These are phyloP conservation scores for Myxozyma mucilagina DNA, from an alignment of 805 yeast species.

Conservation along the genomic window DNA sequence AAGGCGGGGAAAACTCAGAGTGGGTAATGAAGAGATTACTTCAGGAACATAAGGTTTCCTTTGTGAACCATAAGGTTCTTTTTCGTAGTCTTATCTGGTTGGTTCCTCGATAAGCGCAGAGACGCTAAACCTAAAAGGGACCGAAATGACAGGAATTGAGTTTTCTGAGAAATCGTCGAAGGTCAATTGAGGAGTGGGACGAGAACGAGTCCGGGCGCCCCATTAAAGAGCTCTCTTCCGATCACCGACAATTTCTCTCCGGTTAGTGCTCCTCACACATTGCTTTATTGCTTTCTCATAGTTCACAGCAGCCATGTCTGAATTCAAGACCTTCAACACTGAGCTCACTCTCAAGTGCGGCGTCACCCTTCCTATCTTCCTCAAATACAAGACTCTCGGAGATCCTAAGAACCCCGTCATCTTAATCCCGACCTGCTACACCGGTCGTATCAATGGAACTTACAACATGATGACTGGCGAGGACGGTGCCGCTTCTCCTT, in stretches of 20 bases:
- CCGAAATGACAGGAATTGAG: slow-evolving; percentile 2
- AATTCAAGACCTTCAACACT: slow-evolving; percentile 25
- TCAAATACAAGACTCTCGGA: slow-evolving; percentile 31
- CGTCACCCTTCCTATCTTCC: slow-evolving; percentile 27
- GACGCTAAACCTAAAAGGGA: slow-evolving; percentile 1
- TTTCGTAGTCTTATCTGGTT: background rate
- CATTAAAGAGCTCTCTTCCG: background rate
- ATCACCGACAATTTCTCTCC: background rate
- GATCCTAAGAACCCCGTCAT: slow-evolving; percentile 32
- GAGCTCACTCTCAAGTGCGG: slow-evolving; percentile 31
- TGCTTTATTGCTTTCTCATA: slow-evolving; percentile 20
- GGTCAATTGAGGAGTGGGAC: background rate
- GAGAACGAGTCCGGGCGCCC: background rate
- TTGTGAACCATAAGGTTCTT: background rate
- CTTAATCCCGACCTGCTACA: slow-evolving; percentile 31
- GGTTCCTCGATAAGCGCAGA: background rate
- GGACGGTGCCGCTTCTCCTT: slow-evolving; percentile 26
- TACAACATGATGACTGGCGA: slow-evolving; percentile 26
- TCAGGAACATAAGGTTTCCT: background rate
- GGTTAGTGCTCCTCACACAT: background rate
- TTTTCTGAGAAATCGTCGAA: background rate
- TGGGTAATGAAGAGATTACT: background rate
- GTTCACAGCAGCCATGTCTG: slow-evolving; percentile 15
- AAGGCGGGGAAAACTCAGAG: background rate
- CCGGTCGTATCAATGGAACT: slow-evolving; percentile 29